These are phyloP conservation scores for Gaeumannomyces sp. DNA, from an alignment of 2,329 filamentous ascomycete genomes.

Conservation along the genomic window DNA sequence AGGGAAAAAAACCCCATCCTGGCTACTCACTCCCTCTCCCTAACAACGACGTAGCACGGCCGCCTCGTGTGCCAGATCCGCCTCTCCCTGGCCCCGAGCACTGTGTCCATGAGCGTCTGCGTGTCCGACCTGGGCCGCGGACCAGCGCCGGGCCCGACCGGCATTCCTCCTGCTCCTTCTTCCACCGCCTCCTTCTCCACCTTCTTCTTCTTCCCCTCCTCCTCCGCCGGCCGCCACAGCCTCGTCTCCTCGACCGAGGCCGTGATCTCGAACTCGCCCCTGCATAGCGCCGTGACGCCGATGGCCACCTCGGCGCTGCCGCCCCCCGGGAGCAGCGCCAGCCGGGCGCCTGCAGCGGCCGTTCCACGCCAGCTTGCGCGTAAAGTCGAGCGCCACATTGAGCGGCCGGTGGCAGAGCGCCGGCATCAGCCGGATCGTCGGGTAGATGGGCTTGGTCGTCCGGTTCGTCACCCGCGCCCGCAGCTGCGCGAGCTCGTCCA, in stretches of 20 bases:
- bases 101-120: constrained; percentile 50
- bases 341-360: constrained; percentile 70
- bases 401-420: constrained; percentile 66
- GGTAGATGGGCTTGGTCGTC: constrained; percentile 58
- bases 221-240: constrained; percentile 33
- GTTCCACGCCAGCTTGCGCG: constrained; percentile 77
- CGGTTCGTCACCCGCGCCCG: constrained; percentile 70
- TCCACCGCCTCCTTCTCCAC: constrained; percentile 19
- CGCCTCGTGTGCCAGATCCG: constrained; percentile 59
- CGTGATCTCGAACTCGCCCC: constrained; percentile 76
- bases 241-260: constrained; percentile 76
- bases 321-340: constrained; percentile 58
- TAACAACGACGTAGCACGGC: constrained; percentile 48
- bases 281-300: constrained; percentile 68
- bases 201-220: constrained; percentile 15
- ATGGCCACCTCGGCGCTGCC: constrained; percentile 55
- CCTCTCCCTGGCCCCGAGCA: constrained; percentile 53
- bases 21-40: constrained; percentile 29
- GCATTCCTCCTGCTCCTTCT: constrained; percentile 15
- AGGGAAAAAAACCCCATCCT: too few species aligned
- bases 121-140: constrained; percentile 44
- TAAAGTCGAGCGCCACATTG: constrained; percentile 71
- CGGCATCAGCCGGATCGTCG: constrained; percentile 71
- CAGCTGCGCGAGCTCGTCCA: constrained; percentile 64
- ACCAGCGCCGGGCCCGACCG: neutral